Evolutionary conservation across 176 grass and related monocot genomes (phyloP).

Genomic region (Avena insularis): DNA sequence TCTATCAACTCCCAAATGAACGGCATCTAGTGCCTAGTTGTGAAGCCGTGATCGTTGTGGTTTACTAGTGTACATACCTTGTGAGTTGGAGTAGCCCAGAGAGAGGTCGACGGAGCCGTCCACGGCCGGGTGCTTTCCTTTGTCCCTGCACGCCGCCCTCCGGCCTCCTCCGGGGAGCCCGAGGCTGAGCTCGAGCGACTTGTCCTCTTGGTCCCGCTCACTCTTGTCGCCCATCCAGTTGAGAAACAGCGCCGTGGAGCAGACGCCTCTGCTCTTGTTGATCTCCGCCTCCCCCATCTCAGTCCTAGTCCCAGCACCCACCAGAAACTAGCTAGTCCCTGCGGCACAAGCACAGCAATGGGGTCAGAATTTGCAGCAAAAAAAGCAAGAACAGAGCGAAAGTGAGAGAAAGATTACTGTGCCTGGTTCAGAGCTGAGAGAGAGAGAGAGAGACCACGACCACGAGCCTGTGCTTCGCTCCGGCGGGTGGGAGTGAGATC

Average conservation of each 20-base stretch:
- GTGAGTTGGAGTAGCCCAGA: conserved; percentile 44
- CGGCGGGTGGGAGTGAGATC: neutral
- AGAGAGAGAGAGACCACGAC: neutral
- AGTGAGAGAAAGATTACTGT: neutral
- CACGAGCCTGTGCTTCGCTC: neutral
- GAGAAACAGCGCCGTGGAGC: conserved; percentile 13
- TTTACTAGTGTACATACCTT: conserved; percentile 8
- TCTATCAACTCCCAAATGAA: neutral
- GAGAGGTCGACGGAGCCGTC: conserved; percentile 47
- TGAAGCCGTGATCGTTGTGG: neutral
- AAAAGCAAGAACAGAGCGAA: neutral
- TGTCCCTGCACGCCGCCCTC: conserved; percentile 8
- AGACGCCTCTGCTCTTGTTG: conserved; percentile 38
- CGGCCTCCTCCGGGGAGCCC: conserved; percentile 53
- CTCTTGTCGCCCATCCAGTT: conserved; percentile 41
- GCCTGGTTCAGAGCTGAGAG: neutral
- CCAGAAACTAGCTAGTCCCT: neutral
- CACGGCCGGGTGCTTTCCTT: conserved; percentile 21
- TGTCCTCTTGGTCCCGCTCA: conserved; percentile 29
- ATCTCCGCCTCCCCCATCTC: conserved; percentile 1
- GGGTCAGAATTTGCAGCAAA: neutral
- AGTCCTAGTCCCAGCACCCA: too few species aligned
- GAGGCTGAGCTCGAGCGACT: conserved; percentile 66
- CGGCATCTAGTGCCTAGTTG: too few species aligned
- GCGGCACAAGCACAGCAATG: neutral